Base-by-base conservation (phyloP, 1,284 basidiomycete species). In the Sanguinoderma infundibulare region DNA sequence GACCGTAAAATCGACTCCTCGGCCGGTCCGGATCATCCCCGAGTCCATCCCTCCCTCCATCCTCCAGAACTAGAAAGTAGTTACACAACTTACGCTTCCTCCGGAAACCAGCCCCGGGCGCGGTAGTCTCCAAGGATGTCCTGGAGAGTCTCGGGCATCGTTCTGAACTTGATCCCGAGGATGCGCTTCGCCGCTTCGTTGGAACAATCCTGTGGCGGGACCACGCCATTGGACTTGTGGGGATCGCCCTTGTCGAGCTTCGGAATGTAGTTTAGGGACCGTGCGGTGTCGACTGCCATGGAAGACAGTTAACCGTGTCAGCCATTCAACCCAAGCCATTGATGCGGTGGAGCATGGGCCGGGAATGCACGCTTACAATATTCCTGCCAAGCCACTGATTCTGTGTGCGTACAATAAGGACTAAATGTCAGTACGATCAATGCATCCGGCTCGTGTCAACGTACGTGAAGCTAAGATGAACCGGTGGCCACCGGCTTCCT, bases 401-500 rank as follows among this genome's bases (percentile, higher is more conserved):
- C 59, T 63, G n/a, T 17, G n/a, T 20, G 14, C 9, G 12, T 1
- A 7, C n/a, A n/a, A n/a, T n/a, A n/a, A n/a, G n/a, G n/a, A n/a
- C n/a, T n/a, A 24, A 5, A n/a, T 10, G 24, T 51, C 49, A 57
- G 28, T 9, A 22, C 5, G 14, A 32, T 20, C 3, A 30, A 15
- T 0, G 22, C 9, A 8, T n/a, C 28, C n/a, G n/a, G n/a, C n/a
- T n/a, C n/a, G n/a, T n/a, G 2, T 8, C 7, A 20, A 67, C 20
- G 53, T 64, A 49, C 78, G 75, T 15, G 71, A 72, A 24, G 70
- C 63, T 22, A 77, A 69, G 64, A 84, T 77, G 67, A 84, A 84
- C 12, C 87, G 76, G 68, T 88, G 72, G 0, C 81, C 82, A 3
- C 78, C 80, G 0, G 86, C 86, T 22, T 76, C 77, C 5, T 75